Percentiles rank a stretch among this genome's conserved stretches.
phyloP scores from a whole-genome alignment of 352 stramenopile genomes.

The Pythium chondricola region DNA sequence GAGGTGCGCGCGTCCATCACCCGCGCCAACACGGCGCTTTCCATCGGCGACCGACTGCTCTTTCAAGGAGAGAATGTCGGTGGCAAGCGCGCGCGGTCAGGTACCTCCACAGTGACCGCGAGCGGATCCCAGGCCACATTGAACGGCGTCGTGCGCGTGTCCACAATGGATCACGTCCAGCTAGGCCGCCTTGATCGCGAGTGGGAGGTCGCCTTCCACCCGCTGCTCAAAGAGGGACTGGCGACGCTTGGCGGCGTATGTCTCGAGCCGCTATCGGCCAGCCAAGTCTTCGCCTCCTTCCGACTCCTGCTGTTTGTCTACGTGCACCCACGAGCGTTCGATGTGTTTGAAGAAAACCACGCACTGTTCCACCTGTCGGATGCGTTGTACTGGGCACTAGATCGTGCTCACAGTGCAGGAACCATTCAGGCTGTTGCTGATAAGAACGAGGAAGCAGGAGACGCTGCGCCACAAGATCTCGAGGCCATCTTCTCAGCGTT shows the following conservation, averaged over 20 bases:
- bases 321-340: slow-evolving; percentile 50
- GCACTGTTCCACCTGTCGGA: slow-evolving; percentile 60
- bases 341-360: slow-evolving; percentile 55
- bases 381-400: slow-evolving; percentile 47
- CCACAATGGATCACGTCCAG: slow-evolving; percentile 36
- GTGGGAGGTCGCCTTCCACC: slow-evolving; percentile 51
- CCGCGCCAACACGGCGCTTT: slow-evolving; percentile 31
- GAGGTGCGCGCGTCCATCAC: slow-evolving; percentile 43
- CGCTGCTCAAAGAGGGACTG: slow-evolving; percentile 55
- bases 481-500: slow-evolving; percentile 71
- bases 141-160: slow-evolving; percentile 54
- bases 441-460: not conserved
- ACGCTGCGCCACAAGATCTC: slow-evolving; percentile 32
- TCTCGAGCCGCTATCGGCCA: slow-evolving; percentile 29
- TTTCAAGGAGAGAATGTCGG: slow-evolving; percentile 67
- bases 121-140: too few relatives aligned
- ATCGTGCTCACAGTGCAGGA: slow-evolving; percentile 10
- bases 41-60: slow-evolving; percentile 36
- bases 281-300: slow-evolving; percentile 68
- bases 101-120: not conserved
- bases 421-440: slow-evolving; percentile 12
- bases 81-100: slow-evolving; percentile 49
- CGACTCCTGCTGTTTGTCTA: slow-evolving; percentile 53
- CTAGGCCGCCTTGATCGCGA: slow-evolving; percentile 57
- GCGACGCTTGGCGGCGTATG: slow-evolving; percentile 44